phyloP scores from a whole-genome alignment of 768 basidiomycete genomes.

The Gloeostereum incarnatum region DNA sequence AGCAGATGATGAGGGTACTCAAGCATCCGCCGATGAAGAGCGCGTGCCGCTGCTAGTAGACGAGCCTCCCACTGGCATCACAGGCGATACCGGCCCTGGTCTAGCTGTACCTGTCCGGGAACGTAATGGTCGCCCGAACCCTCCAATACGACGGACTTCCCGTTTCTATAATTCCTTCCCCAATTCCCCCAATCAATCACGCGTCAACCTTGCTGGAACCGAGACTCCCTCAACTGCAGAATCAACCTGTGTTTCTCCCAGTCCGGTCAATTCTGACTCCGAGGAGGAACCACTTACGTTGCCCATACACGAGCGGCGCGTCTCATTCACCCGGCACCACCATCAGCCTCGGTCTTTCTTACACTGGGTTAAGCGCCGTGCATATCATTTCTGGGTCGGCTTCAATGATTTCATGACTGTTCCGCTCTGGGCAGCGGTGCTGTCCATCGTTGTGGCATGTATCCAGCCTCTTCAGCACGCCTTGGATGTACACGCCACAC shows the following conservation, averaged over 20 bases:
- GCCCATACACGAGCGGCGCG: not conserved
- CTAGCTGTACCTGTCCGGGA: too few species aligned
- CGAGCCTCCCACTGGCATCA: too few species aligned
- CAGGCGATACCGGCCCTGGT: too few species aligned
- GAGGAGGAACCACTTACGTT: constrained; percentile 9
- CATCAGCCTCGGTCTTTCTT: constrained; percentile 1
- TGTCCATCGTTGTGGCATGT: constrained; percentile 71
- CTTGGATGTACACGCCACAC: constrained; percentile 53
- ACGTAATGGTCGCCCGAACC: constrained; percentile 5
- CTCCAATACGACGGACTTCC: constrained; percentile 20
- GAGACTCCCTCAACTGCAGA: constrained; percentile 14
- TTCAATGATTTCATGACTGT: constrained; percentile 80
- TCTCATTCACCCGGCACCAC: constrained; percentile 1
- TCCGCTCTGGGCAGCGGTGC: constrained; percentile 73
- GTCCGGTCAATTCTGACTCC: constrained; percentile 14
- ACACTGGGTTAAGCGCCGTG: constrained; percentile 1
- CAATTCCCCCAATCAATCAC: constrained; percentile 40
- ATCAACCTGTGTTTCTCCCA: constrained; percentile 9
- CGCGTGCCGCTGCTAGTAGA: too few species aligned
- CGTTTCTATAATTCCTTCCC: constrained; percentile 62
- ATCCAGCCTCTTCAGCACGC: constrained; percentile 65
- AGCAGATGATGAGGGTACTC: constrained; percentile 36
- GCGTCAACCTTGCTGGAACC: constrained; percentile 19
- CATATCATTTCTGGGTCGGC: constrained; percentile 19
- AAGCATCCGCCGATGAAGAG: constrained; percentile 12